These are phyloP conservation scores for Setaria italica DNA, from an alignment of 202 grass and related monocot genomes.

Conservation along the genomic window DNA sequence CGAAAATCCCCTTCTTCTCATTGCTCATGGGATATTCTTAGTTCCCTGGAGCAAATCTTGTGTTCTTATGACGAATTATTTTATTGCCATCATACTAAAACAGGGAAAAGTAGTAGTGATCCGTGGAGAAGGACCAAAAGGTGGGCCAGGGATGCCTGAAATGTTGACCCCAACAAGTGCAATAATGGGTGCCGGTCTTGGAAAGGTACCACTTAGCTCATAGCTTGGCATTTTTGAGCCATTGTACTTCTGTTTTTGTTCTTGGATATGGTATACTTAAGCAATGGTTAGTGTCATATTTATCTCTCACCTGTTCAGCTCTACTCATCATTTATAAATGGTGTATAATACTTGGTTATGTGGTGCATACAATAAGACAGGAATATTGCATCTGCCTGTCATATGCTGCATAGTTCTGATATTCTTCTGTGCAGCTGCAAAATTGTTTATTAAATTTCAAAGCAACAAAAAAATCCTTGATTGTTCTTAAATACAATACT, in stretches of 20 bases:
- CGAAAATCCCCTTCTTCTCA: neutral
- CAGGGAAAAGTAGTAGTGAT: slow-evolving; percentile 93
- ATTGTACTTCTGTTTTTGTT: neutral
- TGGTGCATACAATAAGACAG: neutral
- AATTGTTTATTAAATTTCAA: slow-evolving; percentile 24
- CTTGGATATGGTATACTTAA: slow-evolving; percentile 7
- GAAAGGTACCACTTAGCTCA: slow-evolving; percentile 64
- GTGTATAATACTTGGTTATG: neutral
- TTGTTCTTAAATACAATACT: slow-evolving; percentile 8
- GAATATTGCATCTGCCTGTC: neutral
- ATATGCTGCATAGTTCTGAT: slow-evolving; percentile 11
- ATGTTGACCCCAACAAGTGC: slow-evolving; percentile 99
- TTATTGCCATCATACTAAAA: slow-evolving; percentile 14
- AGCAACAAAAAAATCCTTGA: neutral
- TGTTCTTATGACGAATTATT: slow-evolving; percentile 43
- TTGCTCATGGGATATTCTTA: slow-evolving; percentile 13
- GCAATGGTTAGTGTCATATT: neutral
- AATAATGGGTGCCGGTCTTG: slow-evolving; percentile 98
- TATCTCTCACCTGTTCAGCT: neutral
- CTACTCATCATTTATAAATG: slow-evolving; percentile 8
- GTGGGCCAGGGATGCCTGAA: slow-evolving; percentile 98
- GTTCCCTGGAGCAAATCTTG: slow-evolving; percentile 8
- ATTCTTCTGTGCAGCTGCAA: neutral
- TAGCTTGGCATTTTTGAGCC: neutral
- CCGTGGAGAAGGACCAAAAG: slow-evolving; percentile 94